Conservation (phyloP, 371 early-diverging fungal species). For the Lichtheimia corymbifera region DNA sequence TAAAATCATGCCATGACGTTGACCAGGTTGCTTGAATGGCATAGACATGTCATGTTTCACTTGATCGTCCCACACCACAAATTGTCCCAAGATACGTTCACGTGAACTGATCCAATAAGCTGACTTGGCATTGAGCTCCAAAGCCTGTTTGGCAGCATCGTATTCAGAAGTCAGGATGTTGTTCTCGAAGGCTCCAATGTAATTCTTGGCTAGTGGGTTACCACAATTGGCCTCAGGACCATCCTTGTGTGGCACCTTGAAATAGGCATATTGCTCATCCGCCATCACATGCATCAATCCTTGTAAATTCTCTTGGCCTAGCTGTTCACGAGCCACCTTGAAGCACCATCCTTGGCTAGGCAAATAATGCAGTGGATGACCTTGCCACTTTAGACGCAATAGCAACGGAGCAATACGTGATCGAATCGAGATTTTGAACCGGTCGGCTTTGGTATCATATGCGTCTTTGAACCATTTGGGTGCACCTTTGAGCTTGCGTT, state of each 20-base stretch:
- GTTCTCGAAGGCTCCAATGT: conserved; percentile 78
- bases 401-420: conserved; percentile 82
- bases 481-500: conserved; percentile 62
- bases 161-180: conserved; percentile 73
- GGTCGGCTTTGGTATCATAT: conserved; percentile 60
- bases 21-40: conserved; percentile 20
- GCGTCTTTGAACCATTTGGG: conserved; percentile 90
- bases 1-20: conserved; percentile 80
- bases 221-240: conserved; percentile 85
- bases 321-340: conserved; percentile 43
- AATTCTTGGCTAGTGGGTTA: conserved; percentile 85
- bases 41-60: conserved; percentile 43
- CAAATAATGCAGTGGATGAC: conserved; percentile 78
- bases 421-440: conserved; percentile 68
- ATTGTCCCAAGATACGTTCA: conserved; percentile 83
- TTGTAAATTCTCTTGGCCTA: conserved; percentile 3
- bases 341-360: conserved; percentile 81
- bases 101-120: conserved; percentile 93
- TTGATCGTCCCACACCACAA: conserved; percentile 78
- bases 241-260: conserved; percentile 86
- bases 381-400: conserved; percentile 83
- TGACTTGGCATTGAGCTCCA: conserved; percentile 77
- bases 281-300: conserved; percentile 17
- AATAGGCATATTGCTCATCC: conserved; percentile 56
- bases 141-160: conserved; percentile 75